Conservation (phyloP, 2,329 filamentous ascomycete genomes). For the Penicillium sp. region DNA sequence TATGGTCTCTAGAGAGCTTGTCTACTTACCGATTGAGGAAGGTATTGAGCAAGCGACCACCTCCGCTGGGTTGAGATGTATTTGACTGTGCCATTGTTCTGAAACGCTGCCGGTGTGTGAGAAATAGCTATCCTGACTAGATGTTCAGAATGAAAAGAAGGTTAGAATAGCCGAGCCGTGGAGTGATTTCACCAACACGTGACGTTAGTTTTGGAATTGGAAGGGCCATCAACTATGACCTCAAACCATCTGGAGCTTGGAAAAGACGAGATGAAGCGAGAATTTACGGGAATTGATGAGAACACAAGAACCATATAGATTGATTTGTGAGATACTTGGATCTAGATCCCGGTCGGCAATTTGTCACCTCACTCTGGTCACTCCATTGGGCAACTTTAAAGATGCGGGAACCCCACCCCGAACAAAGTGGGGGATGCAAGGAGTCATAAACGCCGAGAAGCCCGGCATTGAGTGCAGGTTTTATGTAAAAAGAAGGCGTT, state of each 20-base stretch:
- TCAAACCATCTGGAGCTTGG: no score
- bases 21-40: constrained; percentile 12
- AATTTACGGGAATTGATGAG: background rate
- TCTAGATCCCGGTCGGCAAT: background rate
- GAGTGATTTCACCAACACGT: background rate
- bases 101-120: background rate
- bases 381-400: background rate
- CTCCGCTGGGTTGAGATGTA: background rate
- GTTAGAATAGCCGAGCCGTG: background rate
- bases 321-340: background rate
- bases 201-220: background rate
- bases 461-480: background rate
- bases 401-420: background rate
- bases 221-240: background rate
- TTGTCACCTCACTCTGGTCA: background rate
- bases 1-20: background rate
- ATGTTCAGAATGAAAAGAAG: background rate
- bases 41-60: constrained; percentile 8
- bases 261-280: background rate
- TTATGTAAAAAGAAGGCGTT: background rate
- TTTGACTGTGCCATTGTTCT: background rate
- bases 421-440: background rate
- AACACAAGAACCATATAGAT: background rate
- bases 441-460: background rate
- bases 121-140: no score